Base-by-base conservation (phyloP, 2,329 filamentous ascomycete genomes). In the Sporothrix dimorphospora region DNA sequence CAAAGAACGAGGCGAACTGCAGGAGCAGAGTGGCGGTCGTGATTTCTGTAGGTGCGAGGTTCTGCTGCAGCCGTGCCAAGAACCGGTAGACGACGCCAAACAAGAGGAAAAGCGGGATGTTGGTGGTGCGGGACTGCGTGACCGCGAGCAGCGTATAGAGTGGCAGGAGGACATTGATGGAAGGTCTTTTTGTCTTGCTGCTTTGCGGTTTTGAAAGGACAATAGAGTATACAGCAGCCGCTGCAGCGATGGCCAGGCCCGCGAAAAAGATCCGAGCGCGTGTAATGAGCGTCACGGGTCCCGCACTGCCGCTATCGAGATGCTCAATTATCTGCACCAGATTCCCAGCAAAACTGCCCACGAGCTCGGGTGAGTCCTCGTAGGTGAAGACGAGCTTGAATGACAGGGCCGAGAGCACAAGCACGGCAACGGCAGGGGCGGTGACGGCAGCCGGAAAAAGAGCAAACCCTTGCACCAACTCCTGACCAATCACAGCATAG, bases 351-450 rank as follows among this genome's bases (percentile, higher is more conserved):
- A 85, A 81, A 69, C 71, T 49, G 2, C 83, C 85, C 30, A 95
- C 84, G 9, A 97, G 85, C 79, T 98, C 96, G 0, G 95, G 94
- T 0, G 94, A 92, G 80, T 98, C 96, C 70, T 94, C 90, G 63
- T 89, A 88, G 0, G 94, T 96, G 79, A 98, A 98, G 1, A 91
- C 91, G 30, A 98, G 83, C 81, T 99, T 99, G 85, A 98, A 99
- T 4, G 90, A 85, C 27, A 96, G 86, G 0, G 93, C 92, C 1
- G 85, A 81, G 4, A 82, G 81, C 7, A 84, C 79, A 2, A 89
- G 79, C n/a, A 72, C 27, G 8, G 34, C 38, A 14, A 73, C 69
- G 14, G 12, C 82, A 79, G 0, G 82, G 81, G 83, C 76, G 0
- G 82, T 80, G 1, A 83, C 82, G 14, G 82, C 80, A 8, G 83